Evolutionary conservation across 2,329 filamentous ascomycete genomes (phyloP).

Genomic region (Clarireedia paspali): DNA sequence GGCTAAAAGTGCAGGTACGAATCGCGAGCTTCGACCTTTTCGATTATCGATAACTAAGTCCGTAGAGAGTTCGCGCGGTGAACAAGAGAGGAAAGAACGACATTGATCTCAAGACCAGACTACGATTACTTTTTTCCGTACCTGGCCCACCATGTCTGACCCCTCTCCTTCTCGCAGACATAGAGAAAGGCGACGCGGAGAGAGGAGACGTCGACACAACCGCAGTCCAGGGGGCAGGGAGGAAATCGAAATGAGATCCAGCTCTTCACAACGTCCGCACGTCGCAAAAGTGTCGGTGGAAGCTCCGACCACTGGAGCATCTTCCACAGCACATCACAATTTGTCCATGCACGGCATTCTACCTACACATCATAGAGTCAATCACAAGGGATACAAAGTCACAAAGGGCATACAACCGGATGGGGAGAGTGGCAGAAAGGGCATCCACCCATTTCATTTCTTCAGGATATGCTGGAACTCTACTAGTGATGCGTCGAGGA

Average conservation of each 20-base stretch:
- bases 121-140: neutral
- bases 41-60: neutral
- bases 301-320: neutral
- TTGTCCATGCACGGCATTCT: slow-evolving; percentile 2
- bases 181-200: neutral
- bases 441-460: slow-evolving; percentile 58
- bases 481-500: slow-evolving; percentile 52
- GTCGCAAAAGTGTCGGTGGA: slow-evolving; percentile 6
- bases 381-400: slow-evolving; percentile 22
- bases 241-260: slow-evolving; percentile 6
- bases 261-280: neutral
- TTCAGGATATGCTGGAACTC: slow-evolving; percentile 56
- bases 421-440: slow-evolving; percentile 62
- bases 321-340: slow-evolving; percentile 6
- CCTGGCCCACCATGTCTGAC: neutral
- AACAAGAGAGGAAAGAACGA: neutral
- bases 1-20: slow-evolving; percentile 1
- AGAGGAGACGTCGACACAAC: neutral
- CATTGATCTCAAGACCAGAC: neutral
- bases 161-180: too few species aligned
- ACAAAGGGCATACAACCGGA: slow-evolving; percentile 35
- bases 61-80: neutral
- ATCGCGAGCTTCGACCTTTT: neutral
- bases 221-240: neutral
- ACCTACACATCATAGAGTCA: slow-evolving; percentile 10